phyloP scores from a whole-genome alignment of 225 moss, liverwort and hornwort species.

The Polytrichum formosum region DNA sequence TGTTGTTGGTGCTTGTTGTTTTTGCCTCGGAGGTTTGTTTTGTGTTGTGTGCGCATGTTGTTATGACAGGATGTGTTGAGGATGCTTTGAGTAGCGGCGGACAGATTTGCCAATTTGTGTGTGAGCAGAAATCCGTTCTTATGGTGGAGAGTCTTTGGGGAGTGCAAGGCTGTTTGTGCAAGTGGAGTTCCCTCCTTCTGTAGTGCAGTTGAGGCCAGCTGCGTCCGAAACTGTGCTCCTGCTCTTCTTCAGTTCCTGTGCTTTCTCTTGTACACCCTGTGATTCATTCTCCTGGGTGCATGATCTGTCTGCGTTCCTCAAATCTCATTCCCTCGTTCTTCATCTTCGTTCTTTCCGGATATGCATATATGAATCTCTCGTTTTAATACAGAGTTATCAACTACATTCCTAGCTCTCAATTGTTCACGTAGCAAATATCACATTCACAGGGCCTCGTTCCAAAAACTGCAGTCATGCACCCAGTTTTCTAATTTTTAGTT shows the following conservation, averaged over 20 bases:
- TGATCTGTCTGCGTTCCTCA: too few relatives aligned
- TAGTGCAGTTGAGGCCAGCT: neutral
- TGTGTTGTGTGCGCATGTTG: slow-evolving; percentile 28
- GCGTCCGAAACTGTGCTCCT: neutral
- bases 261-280: neutral
- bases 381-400: too few relatives aligned
- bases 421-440: too few relatives aligned
- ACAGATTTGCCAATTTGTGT: slow-evolving; percentile 15
- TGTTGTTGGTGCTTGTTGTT: neutral
- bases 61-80: slow-evolving; percentile 20
- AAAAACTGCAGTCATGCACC: too few relatives aligned
- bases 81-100: slow-evolving; percentile 20
- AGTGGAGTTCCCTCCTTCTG: slow-evolving; percentile 13
- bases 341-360: too few relatives aligned
- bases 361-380: too few relatives aligned
- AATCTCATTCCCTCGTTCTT: too few relatives aligned
- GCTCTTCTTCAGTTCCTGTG: neutral
- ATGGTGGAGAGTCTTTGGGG: slow-evolving; percentile 3
- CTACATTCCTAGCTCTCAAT: too few relatives aligned
- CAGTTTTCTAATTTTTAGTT: too few relatives aligned
- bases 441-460: too few relatives aligned
- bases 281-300: too few relatives aligned
- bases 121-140: slow-evolving; percentile 1
- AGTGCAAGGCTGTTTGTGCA: slow-evolving; percentile 21
- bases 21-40: slow-evolving; percentile 2